phyloP scores from a whole-genome alignment of 2,329 filamentous ascomycete genomes.

The Xylariales sp. region DNA sequence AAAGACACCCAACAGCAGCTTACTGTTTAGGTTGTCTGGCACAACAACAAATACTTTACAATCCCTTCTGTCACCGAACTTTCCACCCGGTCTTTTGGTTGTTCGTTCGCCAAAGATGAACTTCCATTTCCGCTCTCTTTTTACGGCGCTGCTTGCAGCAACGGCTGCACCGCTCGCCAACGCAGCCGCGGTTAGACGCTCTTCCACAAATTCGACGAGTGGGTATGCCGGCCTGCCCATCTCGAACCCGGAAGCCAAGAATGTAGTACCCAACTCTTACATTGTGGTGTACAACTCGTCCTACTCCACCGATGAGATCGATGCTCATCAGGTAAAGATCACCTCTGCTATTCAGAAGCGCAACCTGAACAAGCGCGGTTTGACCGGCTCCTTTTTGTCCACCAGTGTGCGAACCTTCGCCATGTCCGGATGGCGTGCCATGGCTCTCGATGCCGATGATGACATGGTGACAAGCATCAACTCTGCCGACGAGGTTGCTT shows the following conservation, averaged over 20 bases:
- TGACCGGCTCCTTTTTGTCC: conserved; percentile 43
- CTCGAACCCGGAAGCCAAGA: conserved; percentile 40
- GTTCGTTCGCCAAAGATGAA: no score
- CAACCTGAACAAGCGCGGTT: conserved; percentile 49
- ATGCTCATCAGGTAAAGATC: conserved; percentile 44
- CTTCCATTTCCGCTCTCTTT: conserved; percentile 19
- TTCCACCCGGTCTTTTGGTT: no score
- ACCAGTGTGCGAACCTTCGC: conserved; percentile 40
- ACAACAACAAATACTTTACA: conserved; percentile 13
- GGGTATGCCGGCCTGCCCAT: conserved; percentile 39
- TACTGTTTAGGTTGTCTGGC: conserved; percentile 17
- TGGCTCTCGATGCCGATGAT: conserved; percentile 48
- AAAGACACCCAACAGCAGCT: no score
- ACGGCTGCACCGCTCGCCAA: conserved; percentile 19
- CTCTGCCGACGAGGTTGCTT: conserved; percentile 43
- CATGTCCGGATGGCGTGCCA: conserved; percentile 47
- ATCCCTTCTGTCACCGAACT: background rate
- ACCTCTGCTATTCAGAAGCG: conserved; percentile 48
- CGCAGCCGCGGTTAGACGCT: conserved; percentile 17
- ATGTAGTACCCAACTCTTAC: conserved; percentile 53
- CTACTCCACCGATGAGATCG: conserved; percentile 42
- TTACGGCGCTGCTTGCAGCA: conserved; percentile 21
- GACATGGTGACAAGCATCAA: conserved; percentile 45
- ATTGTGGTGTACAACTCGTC: conserved; percentile 62
- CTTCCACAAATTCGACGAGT: conserved; percentile 13